Base-by-base conservation (phyloP, 2,329 filamentous ascomycete genomes). In the Teratosphaeria viscida region DNA sequence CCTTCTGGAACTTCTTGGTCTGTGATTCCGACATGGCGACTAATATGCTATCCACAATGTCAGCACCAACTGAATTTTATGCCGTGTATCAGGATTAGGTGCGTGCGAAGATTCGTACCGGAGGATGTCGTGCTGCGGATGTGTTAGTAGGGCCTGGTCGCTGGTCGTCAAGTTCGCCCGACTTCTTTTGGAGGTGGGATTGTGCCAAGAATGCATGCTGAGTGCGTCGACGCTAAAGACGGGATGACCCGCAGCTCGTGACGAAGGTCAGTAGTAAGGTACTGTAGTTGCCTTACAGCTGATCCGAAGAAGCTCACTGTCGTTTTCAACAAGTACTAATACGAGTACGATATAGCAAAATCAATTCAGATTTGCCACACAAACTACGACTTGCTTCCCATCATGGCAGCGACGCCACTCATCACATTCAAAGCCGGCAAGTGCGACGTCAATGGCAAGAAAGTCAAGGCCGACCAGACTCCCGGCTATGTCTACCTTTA, bases 1-100 rank as follows among this genome's bases (percentile, higher is more conserved):
- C 90, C 86, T 94, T 94, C 83, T 91, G 91, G 85, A 96, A 96
- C 85, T 89, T 92, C 90, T 96, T 95, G 76, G 87, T 89, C 81
- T 84, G 66, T 55, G 65, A 62, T 62, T 64, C 61, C 62, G 53
- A 32, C 29, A 37, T 55, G 53, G 53, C 34, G 53, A 37, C 43
- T 27, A 39, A n/a, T 34, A 27, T 57, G 39, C 27, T 53, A n/a
- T 56, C 14, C 16, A 37, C 7, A 11, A 19, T 29, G 55, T 56
- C 55, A 56, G 53, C n/a, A 32, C 19, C 43, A 1, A 49, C 43
- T 49, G 43, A 23, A 19, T 49, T 49, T 6, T n/a, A 49, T 10
- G 2, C 16, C 37, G 37, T 43, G 16, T 43, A 12, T 43, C 11
- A 16, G 37, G 37, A 14, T n/a, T 49, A n/a, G 5, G 19, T 49